Evolutionary conservation across 257 asterid genomes (phyloP), one percentile per base, ranked within the genome.

Genomic region (Osmanthus fragrans): DNA sequence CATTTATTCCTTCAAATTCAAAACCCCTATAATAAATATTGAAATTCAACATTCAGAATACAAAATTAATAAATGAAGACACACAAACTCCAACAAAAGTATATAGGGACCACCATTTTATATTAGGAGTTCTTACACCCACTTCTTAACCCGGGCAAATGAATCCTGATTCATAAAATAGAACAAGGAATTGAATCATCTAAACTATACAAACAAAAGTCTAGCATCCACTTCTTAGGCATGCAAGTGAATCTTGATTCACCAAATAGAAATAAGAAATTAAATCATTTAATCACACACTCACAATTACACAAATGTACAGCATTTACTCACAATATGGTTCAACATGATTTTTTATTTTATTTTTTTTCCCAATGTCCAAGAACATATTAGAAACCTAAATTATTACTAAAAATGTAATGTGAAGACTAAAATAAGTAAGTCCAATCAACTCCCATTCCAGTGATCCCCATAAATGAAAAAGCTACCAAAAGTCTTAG

Each of bases 211-310:
- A 79, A 72, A 63, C 30, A 12, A 49, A 27, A 66, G 85, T 93
- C 97, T 84, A 91, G 94, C 81, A 95, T 97, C 99, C 97, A 95
- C 84, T 95, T 95, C 89, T 93, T 91, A 56, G 98, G 96, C 76
- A 87, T 68, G 79, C 79, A 84, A 90, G 93, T 0, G 94, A 95
- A 72, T 5, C 40, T 36, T 36, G 40, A 36, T 36, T 33, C 36
- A 33, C 76, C 71, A 80, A 73, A 60, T 36, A 82, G 71, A 77
- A 32, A n/a, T 23, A 67, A 15, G 77, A 47, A 74, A 29, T 10
- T 67, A 76, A 5, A 76, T 60, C 33, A 34, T 7, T 36, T 75
- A 58, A 16, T 49, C 13, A 68, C 37, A 54, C 49, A 79, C 69
- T 47, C 36, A 33, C 0, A 33, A 33, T 33, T 4, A 33, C 36